phyloP scores from a whole-genome alignment of 345 rosid species.

The Dimocarpus longan region DNA sequence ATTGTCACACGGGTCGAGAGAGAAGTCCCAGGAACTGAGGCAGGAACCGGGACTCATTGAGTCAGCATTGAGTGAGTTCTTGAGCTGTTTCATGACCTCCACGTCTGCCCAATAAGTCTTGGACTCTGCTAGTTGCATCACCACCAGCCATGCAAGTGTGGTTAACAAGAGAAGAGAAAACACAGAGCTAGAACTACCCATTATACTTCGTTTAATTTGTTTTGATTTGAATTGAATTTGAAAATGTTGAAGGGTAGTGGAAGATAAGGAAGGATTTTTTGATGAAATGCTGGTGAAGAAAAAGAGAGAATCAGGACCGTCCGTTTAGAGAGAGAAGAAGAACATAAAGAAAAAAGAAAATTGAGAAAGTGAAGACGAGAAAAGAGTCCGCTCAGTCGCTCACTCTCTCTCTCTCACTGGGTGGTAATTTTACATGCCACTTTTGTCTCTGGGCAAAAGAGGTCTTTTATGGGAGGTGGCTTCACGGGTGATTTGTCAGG shows the following conservation, averaged over 20 bases:
- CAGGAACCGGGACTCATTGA: constrained; percentile 78
- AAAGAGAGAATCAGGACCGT: constrained; percentile 27
- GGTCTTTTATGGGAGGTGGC: constrained; percentile 23
- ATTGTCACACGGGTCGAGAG: constrained; percentile 77
- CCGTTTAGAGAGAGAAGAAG: constrained; percentile 16
- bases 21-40: constrained; percentile 81
- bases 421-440: background rate
- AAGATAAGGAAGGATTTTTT: background rate
- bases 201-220: too few relatives aligned
- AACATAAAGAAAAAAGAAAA: too few relatives aligned
- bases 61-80: constrained; percentile 43
- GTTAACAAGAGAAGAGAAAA: constrained; percentile 31
- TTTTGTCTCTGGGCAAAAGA: constrained; percentile 3
- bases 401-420: too few relatives aligned
- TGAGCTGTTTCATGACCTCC: constrained; percentile 52
- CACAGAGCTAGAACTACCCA: constrained; percentile 2
- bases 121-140: constrained; percentile 33
- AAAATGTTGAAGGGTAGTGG: background rate
- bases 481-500: constrained; percentile 24
- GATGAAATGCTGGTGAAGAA: background rate
- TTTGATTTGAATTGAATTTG: background rate
- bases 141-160: constrained; percentile 5
- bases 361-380: background rate
- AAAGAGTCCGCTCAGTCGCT: background rate
- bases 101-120: constrained; percentile 63